Evolutionary conservation across 139 green algal species (phyloP).

Genomic region (Chlamydomonas urium): DNA sequence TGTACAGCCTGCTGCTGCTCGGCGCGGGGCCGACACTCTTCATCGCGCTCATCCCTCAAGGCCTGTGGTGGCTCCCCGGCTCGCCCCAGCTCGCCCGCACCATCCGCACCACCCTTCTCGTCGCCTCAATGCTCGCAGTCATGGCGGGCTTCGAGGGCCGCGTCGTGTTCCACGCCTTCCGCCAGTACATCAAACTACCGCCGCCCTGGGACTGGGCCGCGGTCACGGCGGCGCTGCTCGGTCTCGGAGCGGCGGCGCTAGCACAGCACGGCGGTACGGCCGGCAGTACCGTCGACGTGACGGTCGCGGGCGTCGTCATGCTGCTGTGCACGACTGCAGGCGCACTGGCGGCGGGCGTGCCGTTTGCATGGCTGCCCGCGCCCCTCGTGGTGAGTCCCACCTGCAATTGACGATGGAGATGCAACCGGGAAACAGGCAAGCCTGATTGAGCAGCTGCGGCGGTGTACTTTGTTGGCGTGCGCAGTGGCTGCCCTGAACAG

Average conservation of each 20-base stretch:
- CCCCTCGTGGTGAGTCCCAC: conserved; percentile 53
- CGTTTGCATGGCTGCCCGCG: conserved; percentile 71
- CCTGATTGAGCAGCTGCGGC: too few species aligned
- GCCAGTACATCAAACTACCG: conserved; percentile 85
- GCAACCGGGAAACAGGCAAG: too few species aligned
- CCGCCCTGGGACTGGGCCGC: conserved; percentile 84
- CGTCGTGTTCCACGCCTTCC: conserved; percentile 86
- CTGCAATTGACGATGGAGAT: too few species aligned
- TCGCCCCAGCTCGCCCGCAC: background rate
- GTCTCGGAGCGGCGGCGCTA: conserved; percentile 49
- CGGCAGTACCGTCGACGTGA: conserved; percentile 41
- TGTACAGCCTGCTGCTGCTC: conserved; percentile 74
- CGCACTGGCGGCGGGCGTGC: conserved; percentile 66
- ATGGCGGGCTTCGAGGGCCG: conserved; percentile 80
- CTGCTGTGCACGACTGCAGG: conserved; percentile 55
- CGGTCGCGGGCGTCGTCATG: conserved; percentile 41
- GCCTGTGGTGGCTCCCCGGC: conserved; percentile 77
- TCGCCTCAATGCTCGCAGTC: conserved; percentile 33
- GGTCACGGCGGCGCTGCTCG: conserved; percentile 75
- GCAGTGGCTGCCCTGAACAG: too few species aligned
- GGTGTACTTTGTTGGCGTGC: too few species aligned
- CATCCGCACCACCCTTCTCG: background rate
- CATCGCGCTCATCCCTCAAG: conserved; percentile 54
- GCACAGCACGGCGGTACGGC: conserved; percentile 53
- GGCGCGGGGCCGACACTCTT: conserved; percentile 48